phyloP scores from a whole-genome alignment of 345 rosid species.

The Pugionium cornutum region DNA sequence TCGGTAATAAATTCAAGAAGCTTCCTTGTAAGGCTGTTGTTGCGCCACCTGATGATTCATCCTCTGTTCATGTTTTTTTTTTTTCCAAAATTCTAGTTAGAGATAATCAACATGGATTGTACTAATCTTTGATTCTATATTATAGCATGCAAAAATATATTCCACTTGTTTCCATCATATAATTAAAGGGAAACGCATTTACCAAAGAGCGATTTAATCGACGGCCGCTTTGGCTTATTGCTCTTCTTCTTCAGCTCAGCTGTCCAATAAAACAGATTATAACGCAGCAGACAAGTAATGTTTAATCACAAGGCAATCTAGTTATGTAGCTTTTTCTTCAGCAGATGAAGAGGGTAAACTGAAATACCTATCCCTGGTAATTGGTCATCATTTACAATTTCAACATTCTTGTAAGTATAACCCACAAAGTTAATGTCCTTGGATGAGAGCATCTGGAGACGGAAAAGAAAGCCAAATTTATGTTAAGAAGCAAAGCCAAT shows the following conservation, averaged over 20 bases:
- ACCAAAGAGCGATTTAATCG: conserved; percentile 97
- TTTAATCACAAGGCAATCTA: conserved; percentile 1
- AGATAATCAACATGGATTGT: conserved; percentile 13
- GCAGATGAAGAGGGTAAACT: conserved; percentile 14
- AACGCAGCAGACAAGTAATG: conserved; percentile 4
- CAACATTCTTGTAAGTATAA: conserved; percentile 94
- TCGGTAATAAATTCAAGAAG: conserved; percentile 74
- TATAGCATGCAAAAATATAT: too few relatives aligned
- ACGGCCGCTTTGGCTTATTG: conserved; percentile 85
- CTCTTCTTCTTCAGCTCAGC: conserved; percentile 94
- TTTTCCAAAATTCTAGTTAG: background rate
- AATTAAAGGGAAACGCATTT: conserved; percentile 23
- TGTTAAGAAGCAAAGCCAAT: background rate
- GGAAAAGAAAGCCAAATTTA: conserved; percentile 10
- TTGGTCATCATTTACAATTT: conserved; percentile 86
- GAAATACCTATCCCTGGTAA: conserved; percentile 89
- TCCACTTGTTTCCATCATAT: background rate
- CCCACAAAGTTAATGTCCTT: conserved; percentile 97
- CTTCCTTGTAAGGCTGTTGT: conserved; percentile 54
- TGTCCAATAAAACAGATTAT: conserved; percentile 34
- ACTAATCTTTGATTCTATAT: background rate
- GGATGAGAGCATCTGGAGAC: conserved; percentile 90
- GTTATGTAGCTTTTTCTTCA: conserved; percentile 14
- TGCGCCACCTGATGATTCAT: conserved; percentile 52
- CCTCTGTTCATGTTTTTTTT: conserved; percentile 53